Evolutionary conservation across 2,329 filamentous ascomycete genomes (phyloP).

Genomic region (Nemania sp.): DNA sequence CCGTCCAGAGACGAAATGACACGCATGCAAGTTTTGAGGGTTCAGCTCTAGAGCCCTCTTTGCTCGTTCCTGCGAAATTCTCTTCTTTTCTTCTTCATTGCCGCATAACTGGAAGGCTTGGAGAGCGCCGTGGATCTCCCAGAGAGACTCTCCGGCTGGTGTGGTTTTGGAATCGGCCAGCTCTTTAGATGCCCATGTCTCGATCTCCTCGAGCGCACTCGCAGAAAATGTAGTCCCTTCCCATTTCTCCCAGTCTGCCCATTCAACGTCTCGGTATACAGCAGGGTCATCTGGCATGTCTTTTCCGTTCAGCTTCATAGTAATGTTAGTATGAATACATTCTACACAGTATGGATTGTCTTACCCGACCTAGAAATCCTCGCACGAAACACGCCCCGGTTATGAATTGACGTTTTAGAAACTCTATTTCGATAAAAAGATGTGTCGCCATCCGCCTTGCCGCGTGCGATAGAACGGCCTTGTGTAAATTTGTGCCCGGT

Average conservation of each 20-base stretch:
- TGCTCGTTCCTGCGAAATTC: slow-evolving; percentile 34
- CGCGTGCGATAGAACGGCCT: slow-evolving; percentile 29
- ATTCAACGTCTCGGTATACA: slow-evolving; percentile 20
- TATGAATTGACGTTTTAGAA: slow-evolving; percentile 36
- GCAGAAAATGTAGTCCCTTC: slow-evolving; percentile 29
- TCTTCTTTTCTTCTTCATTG: slow-evolving; percentile 24
- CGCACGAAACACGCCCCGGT: slow-evolving; percentile 35
- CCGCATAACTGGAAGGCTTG: slow-evolving; percentile 35
- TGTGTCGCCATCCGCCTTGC: slow-evolving; percentile 36
- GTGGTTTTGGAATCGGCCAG: slow-evolving; percentile 29
- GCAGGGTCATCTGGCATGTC: slow-evolving; percentile 31
- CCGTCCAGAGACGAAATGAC: slow-evolving; percentile 37
- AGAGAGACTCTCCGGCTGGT: slow-evolving; percentile 30
- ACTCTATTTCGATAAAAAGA: slow-evolving; percentile 36
- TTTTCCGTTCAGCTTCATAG: slow-evolving; percentile 30
- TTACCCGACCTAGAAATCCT: slow-evolving; percentile 37
- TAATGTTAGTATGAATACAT: slow-evolving; percentile 19
- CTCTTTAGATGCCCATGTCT: slow-evolving; percentile 31
- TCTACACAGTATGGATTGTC: slow-evolving; percentile 3
- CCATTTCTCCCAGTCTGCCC: slow-evolving; percentile 21
- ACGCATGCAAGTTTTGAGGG: slow-evolving; percentile 38
- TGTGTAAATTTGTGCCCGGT: slow-evolving; percentile 29
- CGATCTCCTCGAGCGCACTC: slow-evolving; percentile 31
- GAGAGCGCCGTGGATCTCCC: slow-evolving; percentile 39
- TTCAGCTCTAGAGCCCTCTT: slow-evolving; percentile 35